phyloP scores from a whole-genome alignment of 345 rosid species.

The Moricandia moricandioides region DNA sequence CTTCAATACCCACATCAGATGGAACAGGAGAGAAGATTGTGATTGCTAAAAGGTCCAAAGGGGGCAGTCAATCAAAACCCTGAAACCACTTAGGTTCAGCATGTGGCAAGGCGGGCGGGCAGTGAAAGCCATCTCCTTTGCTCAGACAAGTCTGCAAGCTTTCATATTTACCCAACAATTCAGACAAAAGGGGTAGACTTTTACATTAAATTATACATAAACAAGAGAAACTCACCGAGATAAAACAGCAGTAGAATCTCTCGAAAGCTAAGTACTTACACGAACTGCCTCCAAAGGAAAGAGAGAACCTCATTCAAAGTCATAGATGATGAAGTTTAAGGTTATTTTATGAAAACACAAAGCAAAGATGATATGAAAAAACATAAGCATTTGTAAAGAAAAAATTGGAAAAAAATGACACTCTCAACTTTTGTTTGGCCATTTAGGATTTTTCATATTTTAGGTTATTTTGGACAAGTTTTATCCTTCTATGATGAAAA shows the following conservation, averaged over 20 bases:
- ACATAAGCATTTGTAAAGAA: too few species aligned
- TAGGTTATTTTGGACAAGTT: too few species aligned
- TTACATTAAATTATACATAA: neutral
- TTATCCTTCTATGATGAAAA: too few species aligned
- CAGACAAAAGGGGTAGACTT: neutral
- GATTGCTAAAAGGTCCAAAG: conserved; percentile 70
- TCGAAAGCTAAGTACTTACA: neutral
- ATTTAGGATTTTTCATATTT: too few species aligned
- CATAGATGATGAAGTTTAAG: too few species aligned
- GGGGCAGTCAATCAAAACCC: conserved; percentile 77
- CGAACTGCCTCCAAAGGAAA: neutral
- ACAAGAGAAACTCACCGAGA: conserved; percentile 49
- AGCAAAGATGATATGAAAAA: too few species aligned
- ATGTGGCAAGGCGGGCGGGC: conserved; percentile 74
- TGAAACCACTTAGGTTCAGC: conserved; percentile 57
- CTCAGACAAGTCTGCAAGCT: conserved; percentile 71
- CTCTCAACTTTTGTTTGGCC: too few species aligned
- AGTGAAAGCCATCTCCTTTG: conserved; percentile 64
- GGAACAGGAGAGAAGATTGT: conserved; percentile 65
- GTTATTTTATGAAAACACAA: too few species aligned
- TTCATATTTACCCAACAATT: conserved; percentile 16
- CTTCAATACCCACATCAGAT: conserved; percentile 29
- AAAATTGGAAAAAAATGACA: too few species aligned
- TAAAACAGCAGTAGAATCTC: neutral
- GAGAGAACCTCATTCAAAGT: neutral